These are phyloP conservation scores for Gossypium davidsonii DNA, from an alignment of 441 rosid genomes.

Conservation along the genomic window DNA sequence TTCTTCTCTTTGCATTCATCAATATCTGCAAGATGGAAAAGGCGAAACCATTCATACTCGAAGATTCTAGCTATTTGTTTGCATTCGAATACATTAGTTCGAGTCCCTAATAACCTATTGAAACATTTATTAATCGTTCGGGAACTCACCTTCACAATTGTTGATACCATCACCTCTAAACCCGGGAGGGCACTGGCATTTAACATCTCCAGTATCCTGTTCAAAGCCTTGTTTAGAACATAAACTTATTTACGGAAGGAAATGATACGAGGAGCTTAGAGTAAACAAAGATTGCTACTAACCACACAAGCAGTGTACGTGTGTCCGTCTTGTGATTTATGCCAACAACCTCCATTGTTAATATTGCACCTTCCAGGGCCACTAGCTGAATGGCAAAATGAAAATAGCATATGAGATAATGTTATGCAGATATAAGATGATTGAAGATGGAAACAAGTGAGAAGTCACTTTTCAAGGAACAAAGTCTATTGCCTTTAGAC, in stretches of 20 bases:
- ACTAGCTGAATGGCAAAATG: conserved; percentile 43
- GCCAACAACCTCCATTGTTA: conserved; percentile 97
- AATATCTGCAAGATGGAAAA: conserved; percentile 44
- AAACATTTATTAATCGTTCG: neutral
- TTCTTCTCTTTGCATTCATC: conserved; percentile 87
- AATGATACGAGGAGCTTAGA: neutral
- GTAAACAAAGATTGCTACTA: conserved; percentile 20
- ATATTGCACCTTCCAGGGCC: conserved; percentile 92
- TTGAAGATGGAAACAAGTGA: neutral
- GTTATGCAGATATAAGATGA: conserved; percentile 1
- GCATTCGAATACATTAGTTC: neutral
- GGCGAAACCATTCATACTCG: conserved; percentile 4
- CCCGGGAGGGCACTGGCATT: conserved; percentile 85
- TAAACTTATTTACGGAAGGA: neutral
- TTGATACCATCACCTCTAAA: conserved; percentile 80
- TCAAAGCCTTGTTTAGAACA: conserved; percentile 19
- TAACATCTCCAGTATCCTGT: conserved; percentile 57
- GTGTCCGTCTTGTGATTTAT: conserved; percentile 55
- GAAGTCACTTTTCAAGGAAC: neutral
- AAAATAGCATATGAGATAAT: conserved; percentile 2
- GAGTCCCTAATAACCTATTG: neutral
- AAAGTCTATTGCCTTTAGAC: neutral
- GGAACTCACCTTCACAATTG: conserved; percentile 59
- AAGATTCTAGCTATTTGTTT: neutral
- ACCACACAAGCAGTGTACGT: conserved; percentile 83